Evolutionary conservation across 495 filamentous ascomycete genomes (phyloP).

Genomic region (Daldinia loculata): DNA sequence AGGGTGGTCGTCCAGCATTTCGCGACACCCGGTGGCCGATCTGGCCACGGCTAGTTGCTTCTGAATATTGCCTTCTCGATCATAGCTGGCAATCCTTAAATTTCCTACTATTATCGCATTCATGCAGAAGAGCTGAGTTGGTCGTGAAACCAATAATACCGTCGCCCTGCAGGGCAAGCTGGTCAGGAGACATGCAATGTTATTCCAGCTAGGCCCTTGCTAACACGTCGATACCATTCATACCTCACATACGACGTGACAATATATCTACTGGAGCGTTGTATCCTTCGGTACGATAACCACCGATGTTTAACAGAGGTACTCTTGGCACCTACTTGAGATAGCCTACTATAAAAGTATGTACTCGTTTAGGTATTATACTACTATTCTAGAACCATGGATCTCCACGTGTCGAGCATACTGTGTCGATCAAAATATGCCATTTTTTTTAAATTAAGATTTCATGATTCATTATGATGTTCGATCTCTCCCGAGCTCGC

Average conservation of each 20-base stretch:
- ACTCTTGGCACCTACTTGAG: neutral
- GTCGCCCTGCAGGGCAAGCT: constrained; percentile 23
- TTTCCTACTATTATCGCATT: constrained; percentile 33
- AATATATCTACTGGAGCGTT: neutral
- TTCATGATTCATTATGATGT: constrained; percentile 9
- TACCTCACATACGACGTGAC: neutral
- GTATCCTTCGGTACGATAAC: neutral
- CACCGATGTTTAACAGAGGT: neutral
- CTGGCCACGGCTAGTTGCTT: constrained; percentile 38
- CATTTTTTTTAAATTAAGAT: neutral
- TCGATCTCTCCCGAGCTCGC: constrained; percentile 4
- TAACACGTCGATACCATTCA: neutral
- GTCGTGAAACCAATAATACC: constrained; percentile 23
- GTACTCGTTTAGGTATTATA: neutral
- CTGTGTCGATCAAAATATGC: neutral
- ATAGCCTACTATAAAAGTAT: neutral
- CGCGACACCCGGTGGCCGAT: constrained; percentile 38
- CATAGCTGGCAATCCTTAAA: constrained; percentile 36
- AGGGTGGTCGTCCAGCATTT: constrained; percentile 31
- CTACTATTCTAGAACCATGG: neutral
- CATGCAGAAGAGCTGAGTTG: constrained; percentile 22
- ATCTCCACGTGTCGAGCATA: neutral
- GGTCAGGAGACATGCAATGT: constrained; percentile 16
- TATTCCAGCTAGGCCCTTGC: neutral
- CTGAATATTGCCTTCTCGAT: constrained; percentile 33